Percentiles rank a stretch among this genome's conserved stretches.
phyloP scores from a whole-genome alignment of 768 basidiomycete genomes.

The Boletus rubroflammeus region DNA sequence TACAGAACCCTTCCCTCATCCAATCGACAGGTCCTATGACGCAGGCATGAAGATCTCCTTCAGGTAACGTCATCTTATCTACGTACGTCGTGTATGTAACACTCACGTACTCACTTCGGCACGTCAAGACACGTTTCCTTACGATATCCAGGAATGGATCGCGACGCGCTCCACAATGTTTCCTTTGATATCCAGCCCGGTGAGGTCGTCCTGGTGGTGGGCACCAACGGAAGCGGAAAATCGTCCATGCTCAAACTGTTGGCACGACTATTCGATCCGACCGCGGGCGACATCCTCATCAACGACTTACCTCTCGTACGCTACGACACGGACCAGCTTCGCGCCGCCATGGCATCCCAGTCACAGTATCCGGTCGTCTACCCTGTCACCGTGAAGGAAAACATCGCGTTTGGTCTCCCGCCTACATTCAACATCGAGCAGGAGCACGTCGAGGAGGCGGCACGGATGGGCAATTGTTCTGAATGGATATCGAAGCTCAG shows the following conservation, averaged over 20 bases:
- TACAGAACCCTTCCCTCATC: constrained; percentile 18
- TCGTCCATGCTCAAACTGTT: constrained; percentile 45
- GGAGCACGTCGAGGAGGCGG: constrained; percentile 29
- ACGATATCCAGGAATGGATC: constrained; percentile 20
- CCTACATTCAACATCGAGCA: constrained; percentile 9
- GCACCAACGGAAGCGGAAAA: constrained; percentile 29
- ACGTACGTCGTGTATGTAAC: neutral
- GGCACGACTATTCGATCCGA: constrained; percentile 45
- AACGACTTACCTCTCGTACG: constrained; percentile 38
- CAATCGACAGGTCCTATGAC: neutral
- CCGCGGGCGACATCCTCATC: constrained; percentile 41
- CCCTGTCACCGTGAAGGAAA: constrained; percentile 45
- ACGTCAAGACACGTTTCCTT: constrained; percentile 18
- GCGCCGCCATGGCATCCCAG: constrained; percentile 43
- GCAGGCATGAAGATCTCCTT: constrained; percentile 29
- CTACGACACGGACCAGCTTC: constrained; percentile 40
- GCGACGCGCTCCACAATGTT: constrained; percentile 21
- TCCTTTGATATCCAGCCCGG: constrained; percentile 30
- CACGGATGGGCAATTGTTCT: constrained; percentile 28
- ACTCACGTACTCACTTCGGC: neutral
- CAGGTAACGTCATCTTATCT: constrained; percentile 6
- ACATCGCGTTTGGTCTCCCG: constrained; percentile 35
- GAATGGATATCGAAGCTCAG: constrained; percentile 34
- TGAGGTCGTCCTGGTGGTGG: constrained; percentile 31
- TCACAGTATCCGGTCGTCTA: constrained; percentile 49